Evolutionary conservation across 371 early-diverging fungal genomes (phyloP).

Genomic region (Apophysomyces sp.): DNA sequence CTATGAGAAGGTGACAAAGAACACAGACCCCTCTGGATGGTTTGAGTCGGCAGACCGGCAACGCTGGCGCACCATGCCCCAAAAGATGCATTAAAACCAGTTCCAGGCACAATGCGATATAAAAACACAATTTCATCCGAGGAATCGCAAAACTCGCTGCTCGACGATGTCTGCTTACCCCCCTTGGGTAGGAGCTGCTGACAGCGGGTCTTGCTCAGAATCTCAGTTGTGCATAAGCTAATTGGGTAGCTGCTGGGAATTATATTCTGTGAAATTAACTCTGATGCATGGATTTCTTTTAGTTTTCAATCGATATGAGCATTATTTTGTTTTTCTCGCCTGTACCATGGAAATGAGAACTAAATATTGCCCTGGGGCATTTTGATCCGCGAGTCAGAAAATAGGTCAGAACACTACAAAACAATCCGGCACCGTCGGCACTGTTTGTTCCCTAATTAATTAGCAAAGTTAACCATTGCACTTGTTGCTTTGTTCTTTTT

Average conservation of each 20-base stretch:
- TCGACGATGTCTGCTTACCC: slow-evolving; percentile 31
- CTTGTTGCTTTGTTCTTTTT: too few species aligned
- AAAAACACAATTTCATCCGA: slow-evolving; percentile 49
- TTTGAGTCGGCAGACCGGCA: slow-evolving; percentile 48
- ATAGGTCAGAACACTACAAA: slow-evolving; percentile 56
- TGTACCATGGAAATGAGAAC: slow-evolving; percentile 70
- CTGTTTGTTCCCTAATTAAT: slow-evolving; percentile 42
- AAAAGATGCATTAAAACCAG: slow-evolving; percentile 30
- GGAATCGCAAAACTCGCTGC: neutral
- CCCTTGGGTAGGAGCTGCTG: too few species aligned
- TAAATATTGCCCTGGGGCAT: slow-evolving; percentile 53
- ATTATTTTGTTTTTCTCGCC: neutral
- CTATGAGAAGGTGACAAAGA: neutral
- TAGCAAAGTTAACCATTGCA: neutral
- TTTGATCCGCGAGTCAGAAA: slow-evolving; percentile 34
- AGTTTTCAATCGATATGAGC: neutral
- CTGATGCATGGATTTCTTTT: neutral
- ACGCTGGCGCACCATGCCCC: slow-evolving; percentile 61
- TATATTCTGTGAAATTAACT: neutral
- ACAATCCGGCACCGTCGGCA: slow-evolving; percentile 61
- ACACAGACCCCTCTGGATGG: slow-evolving; percentile 48
- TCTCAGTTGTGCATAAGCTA: slow-evolving; percentile 29
- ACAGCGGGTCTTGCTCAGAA: slow-evolving; percentile 20
- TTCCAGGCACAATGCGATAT: slow-evolving; percentile 44
- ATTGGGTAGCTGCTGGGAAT: neutral